Evolutionary conservation across 2,329 filamentous ascomycete genomes (phyloP).

Genomic region (Elsinoe perseae): DNA sequence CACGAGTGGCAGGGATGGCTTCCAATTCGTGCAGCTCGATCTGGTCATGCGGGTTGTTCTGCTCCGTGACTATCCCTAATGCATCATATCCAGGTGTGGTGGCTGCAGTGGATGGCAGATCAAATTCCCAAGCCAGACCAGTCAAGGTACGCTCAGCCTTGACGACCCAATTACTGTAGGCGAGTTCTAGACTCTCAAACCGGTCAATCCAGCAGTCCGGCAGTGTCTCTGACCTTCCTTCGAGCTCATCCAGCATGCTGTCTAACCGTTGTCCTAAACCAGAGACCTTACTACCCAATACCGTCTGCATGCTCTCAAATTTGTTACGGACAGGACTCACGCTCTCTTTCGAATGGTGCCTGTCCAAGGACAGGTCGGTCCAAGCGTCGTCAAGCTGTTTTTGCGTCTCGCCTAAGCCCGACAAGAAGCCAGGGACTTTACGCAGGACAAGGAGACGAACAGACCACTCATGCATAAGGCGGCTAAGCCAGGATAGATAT

Average conservation of each 20-base stretch:
- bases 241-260: slow-evolving; percentile 75
- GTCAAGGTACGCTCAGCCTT: slow-evolving; percentile 56
- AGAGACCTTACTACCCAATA: slow-evolving; percentile 62
- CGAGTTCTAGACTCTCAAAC: slow-evolving; percentile 70
- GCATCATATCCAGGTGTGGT: slow-evolving; percentile 12
- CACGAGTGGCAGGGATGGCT: background rate
- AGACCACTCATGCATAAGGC: slow-evolving; percentile 69
- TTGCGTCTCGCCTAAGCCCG: slow-evolving; percentile 56
- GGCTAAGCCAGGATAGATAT: slow-evolving; percentile 64
- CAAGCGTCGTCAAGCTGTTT: slow-evolving; percentile 59
- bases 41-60: background rate
- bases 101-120: slow-evolving; percentile 4
- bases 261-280: slow-evolving; percentile 68
- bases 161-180: slow-evolving; percentile 73
- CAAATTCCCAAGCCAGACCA: slow-evolving; percentile 14
- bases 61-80: slow-evolving; percentile 6
- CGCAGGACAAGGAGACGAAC: slow-evolving; percentile 67
- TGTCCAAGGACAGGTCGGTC: slow-evolving; percentile 45
- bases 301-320: slow-evolving; percentile 47
- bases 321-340: slow-evolving; percentile 34
- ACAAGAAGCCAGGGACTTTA: slow-evolving; percentile 61
- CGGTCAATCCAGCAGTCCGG: slow-evolving; percentile 82
- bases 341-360: slow-evolving; percentile 30
- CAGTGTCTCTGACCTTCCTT: slow-evolving; percentile 74
- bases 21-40: slow-evolving; percentile 1